A percentile compares a stretch with the other conserved stretches of the same genome.
Conservation (phyloP, 768 basidiomycete species). For the Terana coerulea region DNA sequence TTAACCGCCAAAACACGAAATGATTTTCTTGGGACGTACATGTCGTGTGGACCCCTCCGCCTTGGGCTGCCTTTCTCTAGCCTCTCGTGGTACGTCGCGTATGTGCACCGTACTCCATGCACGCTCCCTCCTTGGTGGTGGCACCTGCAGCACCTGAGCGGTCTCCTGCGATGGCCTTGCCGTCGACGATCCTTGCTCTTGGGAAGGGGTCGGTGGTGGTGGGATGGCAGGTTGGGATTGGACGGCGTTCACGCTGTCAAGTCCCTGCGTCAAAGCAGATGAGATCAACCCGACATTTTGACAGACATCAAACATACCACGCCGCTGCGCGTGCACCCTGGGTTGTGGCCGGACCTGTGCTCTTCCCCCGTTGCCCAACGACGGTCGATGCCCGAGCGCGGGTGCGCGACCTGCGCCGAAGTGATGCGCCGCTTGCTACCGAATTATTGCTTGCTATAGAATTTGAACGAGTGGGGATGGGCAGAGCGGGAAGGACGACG, state of each 20-base stretch:
- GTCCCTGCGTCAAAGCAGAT: not conserved
- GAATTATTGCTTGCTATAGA: conserved; percentile 26
- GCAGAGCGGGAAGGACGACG: conserved; percentile 13
- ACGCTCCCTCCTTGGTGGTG: conserved; percentile 5
- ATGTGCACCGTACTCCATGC: conserved; percentile 12
- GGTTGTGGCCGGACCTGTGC: conserved; percentile 14
- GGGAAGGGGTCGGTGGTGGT: conserved; percentile 9
- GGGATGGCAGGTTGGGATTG: conserved; percentile 9
- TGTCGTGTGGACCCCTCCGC: conserved; percentile 23
- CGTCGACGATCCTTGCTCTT: not conserved
- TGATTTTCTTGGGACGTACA: conserved; percentile 15
- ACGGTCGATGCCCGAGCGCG: conserved; percentile 24
- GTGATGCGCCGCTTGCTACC: conserved; percentile 21
- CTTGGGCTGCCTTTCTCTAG: conserved; percentile 15
- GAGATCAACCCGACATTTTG: not conserved
- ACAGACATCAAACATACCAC: not conserved
- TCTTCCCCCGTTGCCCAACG: conserved; percentile 22
- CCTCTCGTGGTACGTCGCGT: conserved; percentile 14
- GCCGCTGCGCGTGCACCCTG: not conserved
- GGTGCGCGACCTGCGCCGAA: conserved; percentile 30
- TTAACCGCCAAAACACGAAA: not conserved
- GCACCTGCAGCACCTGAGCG: not conserved
- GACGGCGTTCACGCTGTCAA: not conserved
- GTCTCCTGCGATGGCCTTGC: not conserved
- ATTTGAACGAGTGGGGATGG: conserved; percentile 26